phyloP scores from a whole-genome alignment of 148 eudicot genomes.

The Silene uniflora region DNA sequence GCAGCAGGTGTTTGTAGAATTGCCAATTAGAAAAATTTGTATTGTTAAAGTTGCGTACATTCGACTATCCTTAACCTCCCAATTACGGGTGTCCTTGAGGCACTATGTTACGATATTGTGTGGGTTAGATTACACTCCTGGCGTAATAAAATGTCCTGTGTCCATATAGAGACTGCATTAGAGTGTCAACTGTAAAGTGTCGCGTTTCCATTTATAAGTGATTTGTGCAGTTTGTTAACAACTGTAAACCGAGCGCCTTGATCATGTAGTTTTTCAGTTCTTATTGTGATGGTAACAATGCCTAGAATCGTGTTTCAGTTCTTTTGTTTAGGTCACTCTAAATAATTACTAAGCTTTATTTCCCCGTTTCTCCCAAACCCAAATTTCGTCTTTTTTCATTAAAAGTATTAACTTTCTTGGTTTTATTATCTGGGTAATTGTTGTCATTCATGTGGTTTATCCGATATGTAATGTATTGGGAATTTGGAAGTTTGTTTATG shows the following conservation, averaged over 20 bases:
- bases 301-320: no score
- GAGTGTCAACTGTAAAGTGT: not conserved
- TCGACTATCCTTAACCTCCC: not conserved
- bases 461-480: not conserved
- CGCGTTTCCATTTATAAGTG: not conserved
- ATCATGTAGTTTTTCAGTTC: no score
- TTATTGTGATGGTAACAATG: no score
- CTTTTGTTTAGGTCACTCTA: no score
- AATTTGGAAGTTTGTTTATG: no score
- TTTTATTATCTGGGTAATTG: not conserved
- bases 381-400: conserved; percentile 31
- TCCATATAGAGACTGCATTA: not conserved
- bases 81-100: not conserved
- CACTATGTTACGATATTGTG: no score
- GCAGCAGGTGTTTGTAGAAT: not conserved
- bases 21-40: not conserved
- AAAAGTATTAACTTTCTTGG: not conserved
- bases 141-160: not conserved
- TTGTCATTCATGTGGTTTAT: no score
- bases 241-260: no score
- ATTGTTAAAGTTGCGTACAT: no score
- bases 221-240: no score
- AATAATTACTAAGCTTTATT: conserved; percentile 37
- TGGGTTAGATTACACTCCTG: no score
- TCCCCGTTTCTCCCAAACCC: conserved; percentile 39